Base-by-base conservation (phyloP, 495 filamentous ascomycete genomes). In the Bombardia bombarda region DNA sequence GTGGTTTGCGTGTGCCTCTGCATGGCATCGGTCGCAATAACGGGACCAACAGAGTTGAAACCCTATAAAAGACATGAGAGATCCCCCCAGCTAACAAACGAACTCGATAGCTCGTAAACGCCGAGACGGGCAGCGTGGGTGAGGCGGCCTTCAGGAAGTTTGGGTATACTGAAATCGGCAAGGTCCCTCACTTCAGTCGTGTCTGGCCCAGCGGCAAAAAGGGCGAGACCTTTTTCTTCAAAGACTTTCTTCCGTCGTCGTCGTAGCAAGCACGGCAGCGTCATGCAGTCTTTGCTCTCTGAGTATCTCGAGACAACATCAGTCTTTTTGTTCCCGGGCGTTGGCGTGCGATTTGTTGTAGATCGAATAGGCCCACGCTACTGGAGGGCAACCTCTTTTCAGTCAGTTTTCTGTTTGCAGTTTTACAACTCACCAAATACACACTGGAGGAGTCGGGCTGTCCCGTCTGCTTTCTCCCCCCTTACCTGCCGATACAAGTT, bases 221-320 rank as follows among this genome's bases (percentile, higher is more conserved):
- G 48, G 61, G 61, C 44, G 56, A 58, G 32, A 61, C 62, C 0
- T 63, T 67, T 34, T 69, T 65, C 42, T 69, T 66, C 40, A 68
- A 69, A 45, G 55, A 65, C 23, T 28, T 51, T 20, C 25, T 46
- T 24, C 21, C 49, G 21, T 23, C 32, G 17, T 7, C 17, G 20
- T 19, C 36, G 17, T 49, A 44, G 38, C 23, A 26, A n/a, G n/a
- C n/a, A n/a, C n/a, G n/a, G n/a, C n/a, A n/a, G n/a, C n/a, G n/a
- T n/a, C n/a, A n/a, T n/a, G n/a, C n/a, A n/a, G n/a, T n/a, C n/a
- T n/a, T n/a, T n/a, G n/a, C n/a, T n/a, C n/a, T n/a, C n/a, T n/a
- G n/a, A n/a, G 40, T 33, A 16, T 42, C 30, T 23, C 12, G 16
- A 32, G 12, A n/a, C n/a, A n/a, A n/a, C n/a, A n/a, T n/a, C n/a